These are phyloP conservation scores for Chlamydomonas reinhardtii DNA, from an alignment of 163 green algal species.

Conservation along the genomic window DNA sequence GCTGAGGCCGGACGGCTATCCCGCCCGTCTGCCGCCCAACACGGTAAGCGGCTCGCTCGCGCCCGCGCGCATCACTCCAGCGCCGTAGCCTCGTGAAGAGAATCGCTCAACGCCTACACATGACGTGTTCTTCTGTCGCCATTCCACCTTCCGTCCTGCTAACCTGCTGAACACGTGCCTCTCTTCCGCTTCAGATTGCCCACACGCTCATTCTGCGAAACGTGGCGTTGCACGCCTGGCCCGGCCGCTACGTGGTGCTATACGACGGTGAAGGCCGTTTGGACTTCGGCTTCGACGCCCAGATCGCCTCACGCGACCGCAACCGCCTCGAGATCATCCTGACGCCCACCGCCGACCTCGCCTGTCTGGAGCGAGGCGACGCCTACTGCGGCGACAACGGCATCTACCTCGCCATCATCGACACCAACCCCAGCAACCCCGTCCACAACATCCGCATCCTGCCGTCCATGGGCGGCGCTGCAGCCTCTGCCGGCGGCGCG, in stretches of 20 bases:
- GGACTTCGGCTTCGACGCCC: conserved; percentile 53
- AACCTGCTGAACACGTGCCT: too few relatives aligned
- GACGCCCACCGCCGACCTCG: conserved; percentile 28
- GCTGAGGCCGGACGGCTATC: conserved; percentile 52
- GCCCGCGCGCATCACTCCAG: too few relatives aligned
- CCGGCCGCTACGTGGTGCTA: conserved; percentile 51
- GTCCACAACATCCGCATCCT: neutral
- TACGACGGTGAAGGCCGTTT: conserved; percentile 54
- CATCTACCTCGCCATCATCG: conserved; percentile 17
- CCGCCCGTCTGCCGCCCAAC: conserved; percentile 43
- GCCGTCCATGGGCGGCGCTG: too few relatives aligned
- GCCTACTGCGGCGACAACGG: conserved; percentile 39
- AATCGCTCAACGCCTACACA: too few relatives aligned
- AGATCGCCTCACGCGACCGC: neutral
- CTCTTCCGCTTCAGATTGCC: neutral
- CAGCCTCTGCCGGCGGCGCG: neutral
- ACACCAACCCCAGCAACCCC: neutral
- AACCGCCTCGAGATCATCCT: conserved; percentile 11
- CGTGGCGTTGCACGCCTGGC: conserved; percentile 43
- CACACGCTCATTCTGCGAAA: conserved; percentile 58
- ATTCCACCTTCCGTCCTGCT: too few relatives aligned
- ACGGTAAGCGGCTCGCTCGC: neutral
- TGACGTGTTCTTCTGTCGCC: too few relatives aligned
- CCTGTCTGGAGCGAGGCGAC: neutral
- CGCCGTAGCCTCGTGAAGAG: too few relatives aligned